phyloP scores from a whole-genome alignment of 306 rosid species.

The Geum urbanum region DNA sequence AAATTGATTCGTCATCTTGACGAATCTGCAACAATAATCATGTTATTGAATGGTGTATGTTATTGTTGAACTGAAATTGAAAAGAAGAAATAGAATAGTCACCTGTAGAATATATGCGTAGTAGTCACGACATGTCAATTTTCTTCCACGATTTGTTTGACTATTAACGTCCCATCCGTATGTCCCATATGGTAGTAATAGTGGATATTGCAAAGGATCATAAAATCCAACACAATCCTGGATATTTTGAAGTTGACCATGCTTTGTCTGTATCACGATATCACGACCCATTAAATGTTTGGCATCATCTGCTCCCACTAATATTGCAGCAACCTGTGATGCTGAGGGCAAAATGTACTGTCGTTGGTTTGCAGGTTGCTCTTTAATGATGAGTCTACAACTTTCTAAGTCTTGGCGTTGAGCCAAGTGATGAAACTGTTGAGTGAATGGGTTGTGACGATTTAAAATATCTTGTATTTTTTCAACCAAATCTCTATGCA shows the following conservation, averaged over 20 bases:
- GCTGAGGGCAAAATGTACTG: not conserved
- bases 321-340: not conserved
- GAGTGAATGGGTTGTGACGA: not conserved
- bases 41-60: too few relatives aligned
- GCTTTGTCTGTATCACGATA: not conserved
- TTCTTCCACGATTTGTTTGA: not conserved
- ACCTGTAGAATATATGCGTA: not conserved
- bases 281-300: not conserved
- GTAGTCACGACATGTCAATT: not conserved
- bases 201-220: not conserved
- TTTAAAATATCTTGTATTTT: not conserved
- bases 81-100: not conserved
- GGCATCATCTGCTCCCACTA: not conserved
- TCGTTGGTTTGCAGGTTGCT: not conserved
- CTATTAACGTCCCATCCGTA: not conserved
- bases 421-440: not conserved
- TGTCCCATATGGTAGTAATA: slow-evolving; percentile 5
- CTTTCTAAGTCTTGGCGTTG: not conserved
- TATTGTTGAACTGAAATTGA: not conserved
- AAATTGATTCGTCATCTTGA: not conserved
- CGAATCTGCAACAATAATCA: not conserved
- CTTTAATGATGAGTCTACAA: not conserved
- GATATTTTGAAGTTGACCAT: not conserved
- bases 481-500: not conserved
- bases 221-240: not conserved